Base-by-base conservation (phyloP, 805 yeast genomes). In the Schizosaccharomyces japonicus region DNA sequence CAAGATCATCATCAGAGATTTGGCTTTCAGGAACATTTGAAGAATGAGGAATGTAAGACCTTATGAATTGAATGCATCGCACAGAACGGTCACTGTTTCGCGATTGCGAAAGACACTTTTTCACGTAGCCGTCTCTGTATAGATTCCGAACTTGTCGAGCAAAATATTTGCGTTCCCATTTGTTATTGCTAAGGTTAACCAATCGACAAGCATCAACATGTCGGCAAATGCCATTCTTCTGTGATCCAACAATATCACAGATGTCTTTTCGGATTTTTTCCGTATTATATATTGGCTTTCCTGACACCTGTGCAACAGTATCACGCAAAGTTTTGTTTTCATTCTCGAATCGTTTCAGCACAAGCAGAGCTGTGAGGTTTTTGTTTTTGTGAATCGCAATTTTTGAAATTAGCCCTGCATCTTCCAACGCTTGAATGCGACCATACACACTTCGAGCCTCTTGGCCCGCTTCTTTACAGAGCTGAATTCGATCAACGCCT, bases 91-190 rank as follows among this genome's bases (percentile, higher is more conserved):
- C 42, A 11, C 27, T 5, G 23, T 19, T 36, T 2, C 27, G 42
- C 15, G 23, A 15, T 3, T 19, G 23, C 17, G 42, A 19, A 36
- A 36, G 42, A n/a, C 42, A 36, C 23, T 36, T 36, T 17, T 27
- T 25, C 5, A 36, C 13, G 23, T 36, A 36, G 25, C 42, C 42
- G 10, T 36, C 23, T n/a, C 23, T 36, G 42, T 36, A 27, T 21
- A 36, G 23, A 21, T 19, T 19, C 13, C 27, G 17, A 36, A 21
- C 23, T 21, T 36, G 42, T 21, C 42, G 42, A 17, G 42, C 17
- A 36, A 19, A 36, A 19, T 36, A 36, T 21, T 27, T 36, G 17
- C 42, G 42, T 36, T 36, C 42, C 42, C 42, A 36, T 17, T 23
- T 17, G 23, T 23, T 36, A 13, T 19, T 25, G 28, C 23, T 36